Percentiles rank a stretch among this genome's conserved stretches.
phyloP scores from a whole-genome alignment of 2,329 filamentous ascomycete species.

The Aureobasidium uvarum region DNA sequence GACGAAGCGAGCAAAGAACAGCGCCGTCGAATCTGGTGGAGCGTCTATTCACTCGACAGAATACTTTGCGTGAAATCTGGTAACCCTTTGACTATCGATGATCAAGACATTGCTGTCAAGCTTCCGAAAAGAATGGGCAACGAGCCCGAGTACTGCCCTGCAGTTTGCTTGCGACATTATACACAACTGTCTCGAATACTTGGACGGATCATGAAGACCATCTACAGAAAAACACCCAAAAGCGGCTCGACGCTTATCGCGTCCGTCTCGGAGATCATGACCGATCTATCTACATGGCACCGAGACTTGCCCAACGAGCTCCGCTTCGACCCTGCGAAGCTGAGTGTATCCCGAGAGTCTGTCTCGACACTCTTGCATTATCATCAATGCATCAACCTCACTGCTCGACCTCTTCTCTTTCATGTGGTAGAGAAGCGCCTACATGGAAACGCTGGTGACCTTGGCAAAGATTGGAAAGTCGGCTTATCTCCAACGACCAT shows the following conservation, averaged over 20 bases:
- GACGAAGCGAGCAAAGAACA: conserved; percentile 49
- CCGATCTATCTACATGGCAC: conserved; percentile 53
- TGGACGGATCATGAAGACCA: conserved; percentile 50
- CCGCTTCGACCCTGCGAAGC: conserved; percentile 29
- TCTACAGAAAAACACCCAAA: conserved; percentile 51
- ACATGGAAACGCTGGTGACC: conserved; percentile 35
- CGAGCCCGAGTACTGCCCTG: conserved; percentile 47
- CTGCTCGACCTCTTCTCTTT: conserved; percentile 54
- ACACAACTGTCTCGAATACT: conserved; percentile 55
- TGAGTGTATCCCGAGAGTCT: conserved; percentile 48
- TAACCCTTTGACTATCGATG: conserved; percentile 55
- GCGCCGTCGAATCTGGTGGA: conserved; percentile 57
- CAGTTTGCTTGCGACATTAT: conserved; percentile 53
- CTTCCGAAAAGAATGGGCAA: conserved; percentile 40
- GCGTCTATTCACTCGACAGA: conserved; percentile 55
- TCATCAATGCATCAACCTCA: conserved; percentile 60
- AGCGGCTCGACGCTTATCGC: conserved; percentile 51
- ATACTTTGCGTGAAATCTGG: conserved; percentile 56
- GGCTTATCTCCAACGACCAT: conserved; percentile 52
- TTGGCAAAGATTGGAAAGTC: conserved; percentile 46
- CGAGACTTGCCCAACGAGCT: conserved; percentile 50
- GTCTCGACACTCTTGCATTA: conserved; percentile 56
- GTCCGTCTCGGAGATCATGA: conserved; percentile 53
- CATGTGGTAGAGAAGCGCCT: conserved; percentile 54
- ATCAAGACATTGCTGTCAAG: conserved; percentile 53